A percentile compares a stretch with the other conserved stretches of the same genome.
Conservation (phyloP, 805 yeast genomes). For the Metschnikowia picachoensis region DNA sequence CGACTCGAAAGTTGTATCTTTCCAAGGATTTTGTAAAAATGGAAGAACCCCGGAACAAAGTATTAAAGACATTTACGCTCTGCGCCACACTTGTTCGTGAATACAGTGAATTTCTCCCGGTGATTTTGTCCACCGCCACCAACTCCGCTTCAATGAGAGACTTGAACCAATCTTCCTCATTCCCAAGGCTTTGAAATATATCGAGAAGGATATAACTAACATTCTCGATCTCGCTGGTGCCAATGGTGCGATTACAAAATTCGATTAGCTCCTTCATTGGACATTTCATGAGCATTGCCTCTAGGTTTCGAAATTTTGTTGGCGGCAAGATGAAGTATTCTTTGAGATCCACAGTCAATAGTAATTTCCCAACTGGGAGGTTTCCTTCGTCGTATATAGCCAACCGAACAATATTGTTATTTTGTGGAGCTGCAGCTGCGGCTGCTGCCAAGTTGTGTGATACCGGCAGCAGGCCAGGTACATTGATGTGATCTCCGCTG, state of each 20-base stretch:
- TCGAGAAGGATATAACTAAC: slow-evolving; percentile 61
- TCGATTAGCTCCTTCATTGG: slow-evolving; percentile 51
- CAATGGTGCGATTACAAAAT: slow-evolving; percentile 39
- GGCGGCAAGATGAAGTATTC: slow-evolving; percentile 61
- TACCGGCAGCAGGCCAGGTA: slow-evolving; percentile 13
- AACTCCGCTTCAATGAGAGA: slow-evolving; percentile 68
- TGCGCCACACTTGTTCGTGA: slow-evolving; percentile 24
- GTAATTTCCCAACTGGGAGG: slow-evolving; percentile 54
- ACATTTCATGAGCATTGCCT: slow-evolving; percentile 52
- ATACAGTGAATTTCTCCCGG: slow-evolving; percentile 40
- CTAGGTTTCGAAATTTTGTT: slow-evolving; percentile 56
- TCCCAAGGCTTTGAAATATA: slow-evolving; percentile 65
- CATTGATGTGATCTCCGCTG: slow-evolving; percentile 21
- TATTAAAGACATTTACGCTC: slow-evolving; percentile 47
- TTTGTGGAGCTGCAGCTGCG: slow-evolving; percentile 9
- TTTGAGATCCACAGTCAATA: slow-evolving; percentile 46
- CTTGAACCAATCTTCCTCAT: slow-evolving; percentile 70
- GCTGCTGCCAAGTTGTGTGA: slow-evolving; percentile 10
- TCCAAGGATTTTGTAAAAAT: slow-evolving; percentile 80
- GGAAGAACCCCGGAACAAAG: slow-evolving; percentile 81
- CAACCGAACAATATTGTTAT: slow-evolving; percentile 40
- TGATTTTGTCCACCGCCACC: slow-evolving; percentile 41
- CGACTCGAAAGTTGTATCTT: slow-evolving; percentile 67
- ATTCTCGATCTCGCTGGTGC: slow-evolving; percentile 47
- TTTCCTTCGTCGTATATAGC: slow-evolving; percentile 41